These are phyloP conservation scores for Scytalidium sp. DNA, from an alignment of 2,329 filamentous ascomycete genomes.

Conservation along the genomic window DNA sequence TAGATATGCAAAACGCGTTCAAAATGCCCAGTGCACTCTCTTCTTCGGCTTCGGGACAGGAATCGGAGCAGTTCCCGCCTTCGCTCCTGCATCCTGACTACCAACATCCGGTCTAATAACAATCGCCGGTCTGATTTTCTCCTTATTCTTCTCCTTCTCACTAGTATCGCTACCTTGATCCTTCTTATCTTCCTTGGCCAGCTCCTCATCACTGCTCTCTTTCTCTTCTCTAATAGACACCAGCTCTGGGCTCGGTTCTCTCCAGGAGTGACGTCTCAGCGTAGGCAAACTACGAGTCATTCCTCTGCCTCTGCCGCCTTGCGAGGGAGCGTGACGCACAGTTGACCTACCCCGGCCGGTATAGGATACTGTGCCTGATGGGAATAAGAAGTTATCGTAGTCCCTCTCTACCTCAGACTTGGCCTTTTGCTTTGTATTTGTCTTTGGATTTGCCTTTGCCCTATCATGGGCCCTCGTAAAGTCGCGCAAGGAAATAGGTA, in stretches of 20 bases:
- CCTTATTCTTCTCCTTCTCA: conserved; percentile 4
- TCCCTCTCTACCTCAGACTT: background rate
- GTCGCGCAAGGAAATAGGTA: conserved; percentile 24
- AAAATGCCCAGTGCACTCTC: conserved; percentile 27
- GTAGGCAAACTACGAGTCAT: conserved; percentile 21
- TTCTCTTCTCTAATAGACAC: conserved; percentile 26
- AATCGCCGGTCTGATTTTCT: background rate
- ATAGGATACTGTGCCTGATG: background rate
- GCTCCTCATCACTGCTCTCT: conserved; percentile 17
- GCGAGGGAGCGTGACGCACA: conserved; percentile 13
- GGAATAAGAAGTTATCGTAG: background rate
- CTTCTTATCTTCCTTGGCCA: background rate
- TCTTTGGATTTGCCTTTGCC: background rate
- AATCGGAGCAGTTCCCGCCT: conserved; percentile 5
- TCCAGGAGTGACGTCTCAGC: conserved; percentile 24
- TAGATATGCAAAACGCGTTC: conserved; percentile 3
- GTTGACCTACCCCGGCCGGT: conserved; percentile 19
- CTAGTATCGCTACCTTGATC: background rate
- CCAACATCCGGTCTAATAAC: conserved; percentile 13
- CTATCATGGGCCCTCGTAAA: conserved; percentile 11
- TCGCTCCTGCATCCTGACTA: conserved; percentile 10
- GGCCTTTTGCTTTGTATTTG: background rate
- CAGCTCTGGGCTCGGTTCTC: conserved; percentile 27
- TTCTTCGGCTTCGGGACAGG: conserved; percentile 23
- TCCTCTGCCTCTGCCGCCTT: conserved; percentile 16